phyloP scores from a whole-genome alignment of 768 basidiomycete genomes.

The Erythrobasidium yunnanense region DNA sequence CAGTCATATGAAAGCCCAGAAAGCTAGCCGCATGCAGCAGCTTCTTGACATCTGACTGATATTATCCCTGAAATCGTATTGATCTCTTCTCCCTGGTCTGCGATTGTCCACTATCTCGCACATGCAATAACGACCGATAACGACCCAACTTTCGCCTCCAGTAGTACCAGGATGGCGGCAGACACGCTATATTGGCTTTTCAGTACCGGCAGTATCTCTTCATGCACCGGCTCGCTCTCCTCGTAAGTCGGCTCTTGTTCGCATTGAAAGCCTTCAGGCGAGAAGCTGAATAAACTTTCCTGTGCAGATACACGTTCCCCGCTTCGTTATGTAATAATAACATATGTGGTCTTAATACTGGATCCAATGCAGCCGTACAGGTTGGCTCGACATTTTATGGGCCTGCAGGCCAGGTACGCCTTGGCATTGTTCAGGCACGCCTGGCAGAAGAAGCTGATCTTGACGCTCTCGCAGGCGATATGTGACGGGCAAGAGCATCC shows the following conservation, averaged over 20 bases:
- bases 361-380: constrained; percentile 5
- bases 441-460: too few species aligned
- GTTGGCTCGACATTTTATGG: constrained; percentile 5
- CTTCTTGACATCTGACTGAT: too few species aligned
- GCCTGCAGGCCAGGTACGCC: neutral
- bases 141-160: too few species aligned
- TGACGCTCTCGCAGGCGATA: too few species aligned
- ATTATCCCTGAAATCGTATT: too few species aligned
- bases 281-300: neutral
- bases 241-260: neutral
- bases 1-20: too few species aligned
- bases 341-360: neutral
- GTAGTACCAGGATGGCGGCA: too few species aligned
- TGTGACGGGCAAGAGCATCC: neutral
- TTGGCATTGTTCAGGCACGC: too few species aligned
- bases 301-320: constrained; percentile 15
- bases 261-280: neutral
- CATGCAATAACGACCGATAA: too few species aligned
- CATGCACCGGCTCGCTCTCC: constrained; percentile 12
- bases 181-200: constrained; percentile 21
- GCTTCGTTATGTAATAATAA: neutral
- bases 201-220: constrained; percentile 22
- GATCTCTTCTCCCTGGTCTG: too few species aligned
- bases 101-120: too few species aligned
- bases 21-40: too few species aligned